Evolutionary conservation across 2,329 filamentous ascomycete genomes (phyloP), one percentile per base, ranked within the genome.

Genomic region (Colletotrichum theobromicola): DNA sequence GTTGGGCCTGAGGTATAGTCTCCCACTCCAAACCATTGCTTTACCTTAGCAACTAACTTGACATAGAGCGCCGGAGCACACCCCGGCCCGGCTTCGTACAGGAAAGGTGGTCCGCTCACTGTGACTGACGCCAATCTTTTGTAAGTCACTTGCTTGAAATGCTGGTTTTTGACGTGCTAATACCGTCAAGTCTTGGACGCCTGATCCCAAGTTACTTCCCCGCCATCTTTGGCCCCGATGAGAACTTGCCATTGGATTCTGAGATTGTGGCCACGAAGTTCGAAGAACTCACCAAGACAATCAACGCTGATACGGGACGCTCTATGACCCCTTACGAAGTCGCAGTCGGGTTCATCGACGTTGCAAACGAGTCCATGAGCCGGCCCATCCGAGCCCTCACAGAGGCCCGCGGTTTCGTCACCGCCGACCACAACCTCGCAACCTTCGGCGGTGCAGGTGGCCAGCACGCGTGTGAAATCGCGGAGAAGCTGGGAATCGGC

Each of bases 51-150:
- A 18, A 7, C 35, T 42, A 4, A 32, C 3, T 32, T 21, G 28
- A 9, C n/a, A 24, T 12, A 61, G 28, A 93, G 91, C 37, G 92
- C 93, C 1, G 90, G 90, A 28, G 92, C 93, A 4, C 91, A 94
- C 78, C 93, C 93, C 2, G 93, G 93, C 0, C 93, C 93, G 4
- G 92, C 92, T 1, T 94, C 92, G 75, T 94, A 95, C 78, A 87
- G 93, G 10, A 94, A 94, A 79, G 91, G 90, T 2, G 93, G 93
- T 0, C 93, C 93, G 9, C 81, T 94, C n/a, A 94, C 93, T 2
- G 92, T 94, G 42, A 94, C 93, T 0, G 93, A 94, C 79, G 93
- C 93, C 0, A 94, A 94, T 77, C 82, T 94, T 2, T 91, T 92
- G 55, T 58, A 30, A 32, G 55, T 58, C 5, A 7, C 53, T 3